Base-by-base conservation (phyloP, 768 basidiomycete genomes). In the Amanita phalloides region DNA sequence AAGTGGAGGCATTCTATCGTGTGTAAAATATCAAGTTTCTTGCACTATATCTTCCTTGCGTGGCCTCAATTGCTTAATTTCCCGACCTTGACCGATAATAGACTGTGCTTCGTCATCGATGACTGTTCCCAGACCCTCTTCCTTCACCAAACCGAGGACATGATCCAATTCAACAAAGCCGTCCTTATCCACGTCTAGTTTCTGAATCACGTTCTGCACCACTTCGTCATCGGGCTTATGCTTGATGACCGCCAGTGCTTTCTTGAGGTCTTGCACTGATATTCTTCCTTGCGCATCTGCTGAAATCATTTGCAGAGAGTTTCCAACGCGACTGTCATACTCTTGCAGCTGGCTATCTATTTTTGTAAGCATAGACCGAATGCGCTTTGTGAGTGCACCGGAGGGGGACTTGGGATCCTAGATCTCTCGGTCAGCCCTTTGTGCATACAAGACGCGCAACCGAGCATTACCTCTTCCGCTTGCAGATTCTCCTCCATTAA, bases 1-100 rank as follows among this genome's bases (percentile, higher is more conserved):
- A 53, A 26, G 9, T 36, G 23, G 17, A 32, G 20, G 26, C 52
- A 37, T 25, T 23, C 21, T 36, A 42, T 45, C 4, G 13, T 20
- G 45, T 33, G 42, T 38, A 42, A 48, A 33, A 13, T 13, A 33
- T 26, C 53, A 64, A 62, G 68, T 75, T 61, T 89, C 87, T 63
- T 88, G 83, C 37, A 96, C 82, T 58, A 97, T 95, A 64, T 98
- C 94, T 71, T 96, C 95, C 70, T 95, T 93, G 64, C 90, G 80
- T n/a, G 92, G 90, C 62, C 73, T 78, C 21, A 77, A 75, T 59
- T 85, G 80, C 66, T 85, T 85, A 54, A 94, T 74, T 66, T 94
- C 90, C 50, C 74, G 78, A 28, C 90, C 85, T 64, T 90, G 87
- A 28, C 89, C 85, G 39, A 94, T 80, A 57, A 95, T 73, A 9